Evolutionary conservation across 768 basidiomycete genomes (phyloP), one percentile per base, ranked within the genome.

Genomic region (Ramaria sp.): DNA sequence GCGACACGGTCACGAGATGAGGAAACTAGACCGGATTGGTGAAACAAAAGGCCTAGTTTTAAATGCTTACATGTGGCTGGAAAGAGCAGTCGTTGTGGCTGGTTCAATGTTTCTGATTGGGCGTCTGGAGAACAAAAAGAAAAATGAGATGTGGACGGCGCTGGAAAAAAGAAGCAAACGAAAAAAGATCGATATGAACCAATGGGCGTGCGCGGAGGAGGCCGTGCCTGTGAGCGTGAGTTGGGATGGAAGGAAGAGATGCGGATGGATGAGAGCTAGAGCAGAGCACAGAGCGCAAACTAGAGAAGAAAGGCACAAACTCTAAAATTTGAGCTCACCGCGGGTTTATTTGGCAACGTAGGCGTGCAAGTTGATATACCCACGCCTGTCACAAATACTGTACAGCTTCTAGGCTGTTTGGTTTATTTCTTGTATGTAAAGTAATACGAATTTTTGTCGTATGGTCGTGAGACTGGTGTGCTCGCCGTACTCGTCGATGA

Each of bases 311-410:
- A 28, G 39, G 32, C 53, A n/a, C 44, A 45, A 48, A 34, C 27
- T n/a, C 39, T 28, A 55, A 55, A 55, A 15, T 32, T 24, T 36
- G 39, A 22, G 28, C 53, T 55, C 45, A 55, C 53, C 53, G 53
- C 53, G 53, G 53, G 53, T 47, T 47, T 45, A 43, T 55, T 55
- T 55, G 53, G 53, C 53, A 55, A 55, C 12, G 53, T 55, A 55
- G 43, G 53, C 53, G 53, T 55, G 34, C 43, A 55, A 55, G 28
- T 45, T 48, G 32, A 36, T 45, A 5, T 55, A 43, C 25, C 44
- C 44, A 55, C 53, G 53, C 53, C 25, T 43, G 13, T 39, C 42
- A 18, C 51, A 8, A 39, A 20, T 10, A 4, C 37, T 28, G 20
- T 52, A 5, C 51, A 27, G 20, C 18, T 52, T n/a, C n/a, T 41